Evolutionary conservation across 257 asterid species (phyloP).

Genomic region (Lavandula angustifolia): DNA sequence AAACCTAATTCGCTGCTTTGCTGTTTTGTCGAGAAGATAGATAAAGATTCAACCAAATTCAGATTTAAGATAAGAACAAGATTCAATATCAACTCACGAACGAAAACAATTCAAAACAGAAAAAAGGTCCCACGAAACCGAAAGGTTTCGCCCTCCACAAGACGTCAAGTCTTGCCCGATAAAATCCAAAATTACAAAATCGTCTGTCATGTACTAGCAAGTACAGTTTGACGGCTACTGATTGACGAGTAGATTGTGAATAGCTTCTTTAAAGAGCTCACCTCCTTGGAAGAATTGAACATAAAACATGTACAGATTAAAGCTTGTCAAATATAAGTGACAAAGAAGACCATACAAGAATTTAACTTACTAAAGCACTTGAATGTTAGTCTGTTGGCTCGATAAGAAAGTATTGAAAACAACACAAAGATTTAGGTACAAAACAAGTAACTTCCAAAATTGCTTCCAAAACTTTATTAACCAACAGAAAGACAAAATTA

Average conservation of each 20-base stretch:
- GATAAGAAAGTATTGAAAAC: neutral
- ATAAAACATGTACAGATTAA: conserved; percentile 44
- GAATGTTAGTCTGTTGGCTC: conserved; percentile 11
- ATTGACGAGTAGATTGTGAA: conserved; percentile 76
- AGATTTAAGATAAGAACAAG: too few relatives aligned
- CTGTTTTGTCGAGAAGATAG: too few relatives aligned
- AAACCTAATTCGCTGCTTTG: too few relatives aligned
- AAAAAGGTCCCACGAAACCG: too few relatives aligned
- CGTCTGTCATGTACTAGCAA: conserved; percentile 96
- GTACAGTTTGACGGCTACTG: conserved; percentile 74
- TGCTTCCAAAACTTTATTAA: conserved; percentile 13
- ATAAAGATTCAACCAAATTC: too few relatives aligned
- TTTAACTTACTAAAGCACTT: conserved; percentile 13
- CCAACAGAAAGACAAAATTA: conserved; percentile 11
- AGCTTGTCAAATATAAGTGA: neutral
- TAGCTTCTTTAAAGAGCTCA: conserved; percentile 72
- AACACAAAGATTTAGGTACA: neutral
- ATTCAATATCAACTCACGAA: too few relatives aligned
- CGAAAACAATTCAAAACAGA: too few relatives aligned
- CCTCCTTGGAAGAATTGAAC: conserved; percentile 89
- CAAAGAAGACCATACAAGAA: conserved; percentile 19
- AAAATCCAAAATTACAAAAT: too few relatives aligned
- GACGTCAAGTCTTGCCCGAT: too few relatives aligned
- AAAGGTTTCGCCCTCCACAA: too few relatives aligned
- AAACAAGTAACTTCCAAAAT: neutral